phyloP scores from a whole-genome alignment of 1,284 basidiomycete genomes.

The Pseudozyma thailandica region DNA sequence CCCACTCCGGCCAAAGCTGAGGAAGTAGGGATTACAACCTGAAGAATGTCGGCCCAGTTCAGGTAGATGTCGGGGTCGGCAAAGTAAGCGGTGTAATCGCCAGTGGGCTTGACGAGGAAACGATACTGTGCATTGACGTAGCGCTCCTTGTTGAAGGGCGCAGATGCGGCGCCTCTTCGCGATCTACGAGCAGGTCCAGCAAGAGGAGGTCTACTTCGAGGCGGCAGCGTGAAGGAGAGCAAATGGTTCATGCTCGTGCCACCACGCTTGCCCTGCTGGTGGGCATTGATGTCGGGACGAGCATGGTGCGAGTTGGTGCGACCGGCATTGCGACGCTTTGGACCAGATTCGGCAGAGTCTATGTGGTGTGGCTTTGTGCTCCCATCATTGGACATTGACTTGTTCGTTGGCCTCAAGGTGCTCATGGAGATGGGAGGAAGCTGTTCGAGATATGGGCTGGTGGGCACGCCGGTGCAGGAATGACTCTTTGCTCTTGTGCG shows the following conservation, averaged over 20 bases:
- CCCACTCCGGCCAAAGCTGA: constrained; percentile 66
- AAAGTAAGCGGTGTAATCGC: constrained; percentile 64
- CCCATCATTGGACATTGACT: constrained; percentile 45
- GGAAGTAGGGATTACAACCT: constrained; percentile 86
- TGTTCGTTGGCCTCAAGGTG: constrained; percentile 39
- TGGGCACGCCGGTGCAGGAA: background rate
- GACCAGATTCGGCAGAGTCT: constrained; percentile 18
- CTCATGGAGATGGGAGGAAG: constrained; percentile 31
- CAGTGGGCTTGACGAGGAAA: constrained; percentile 66
- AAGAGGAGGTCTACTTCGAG: constrained; percentile 56
- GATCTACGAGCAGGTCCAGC: constrained; percentile 51
- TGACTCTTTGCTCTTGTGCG: background rate
- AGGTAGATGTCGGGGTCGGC: constrained; percentile 65
- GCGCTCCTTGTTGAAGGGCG: constrained; percentile 66
- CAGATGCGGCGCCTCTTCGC: constrained; percentile 33
- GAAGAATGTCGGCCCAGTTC: constrained; percentile 82
- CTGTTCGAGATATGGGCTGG: background rate
- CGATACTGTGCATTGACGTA: constrained; percentile 67
- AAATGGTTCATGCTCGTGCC: constrained; percentile 65
- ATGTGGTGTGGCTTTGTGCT: constrained; percentile 22
- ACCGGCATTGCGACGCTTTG: constrained; percentile 24
- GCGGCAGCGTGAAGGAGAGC: constrained; percentile 65
- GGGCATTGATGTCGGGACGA: constrained; percentile 16
- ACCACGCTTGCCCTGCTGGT: constrained; percentile 40
- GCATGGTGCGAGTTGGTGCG: constrained; percentile 30